Base-by-base conservation (phyloP, 208 protist species). In the Acanthamoeba triangularis region DNA sequence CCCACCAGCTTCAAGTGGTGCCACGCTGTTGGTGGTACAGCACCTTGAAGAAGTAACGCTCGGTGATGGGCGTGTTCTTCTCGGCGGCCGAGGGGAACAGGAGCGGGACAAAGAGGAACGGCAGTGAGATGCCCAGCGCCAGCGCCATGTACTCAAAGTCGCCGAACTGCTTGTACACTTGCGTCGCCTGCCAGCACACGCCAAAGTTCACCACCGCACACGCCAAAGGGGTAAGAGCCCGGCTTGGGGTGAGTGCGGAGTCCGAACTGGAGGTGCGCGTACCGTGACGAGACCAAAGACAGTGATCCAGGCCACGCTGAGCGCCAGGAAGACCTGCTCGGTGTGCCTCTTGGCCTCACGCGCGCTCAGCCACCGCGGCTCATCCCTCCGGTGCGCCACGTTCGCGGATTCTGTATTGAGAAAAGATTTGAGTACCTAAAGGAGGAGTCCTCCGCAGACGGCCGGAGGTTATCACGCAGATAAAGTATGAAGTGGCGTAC, bases 61-160 rank as follows among this genome's bases (percentile, higher is more conserved):
- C 59, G 44, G 67, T 80, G 18, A 94, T 95, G 67, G 95, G 95
- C 25, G 94, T 69, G n/a, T 95, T 85, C 28, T 63, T 49, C 84
- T 96, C 95, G 23, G 95, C 61, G 44, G 92, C 47, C 44, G 82
- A 61, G 41, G 93, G 93, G 47, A 96, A 96, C 14, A 96, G 67
- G 35, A 96, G 84, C 52, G 95, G 95, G n/a, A 95, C 80, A 25
- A 96, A 28, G 16, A 96, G 49, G 72, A 59, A 96, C 28, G 95
- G 95, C 49, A 96, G 47, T 54, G 54, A 63, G 25, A 93, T 63
- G 33, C 25, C 28, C 10, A 95, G 33, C 23, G 30, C 93, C 35
- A 95, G 54, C 33, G 67, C 35, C 93, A 95, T 95, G 56, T 95
- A 95, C 67, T 76, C 54, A 41, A 65, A 85, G 37, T 95, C 90